A percentile compares a stretch with the other conserved stretches of the same genome.
phyloP scores from a whole-genome alignment of 257 asterid species.

The Cruciata laevipes region DNA sequence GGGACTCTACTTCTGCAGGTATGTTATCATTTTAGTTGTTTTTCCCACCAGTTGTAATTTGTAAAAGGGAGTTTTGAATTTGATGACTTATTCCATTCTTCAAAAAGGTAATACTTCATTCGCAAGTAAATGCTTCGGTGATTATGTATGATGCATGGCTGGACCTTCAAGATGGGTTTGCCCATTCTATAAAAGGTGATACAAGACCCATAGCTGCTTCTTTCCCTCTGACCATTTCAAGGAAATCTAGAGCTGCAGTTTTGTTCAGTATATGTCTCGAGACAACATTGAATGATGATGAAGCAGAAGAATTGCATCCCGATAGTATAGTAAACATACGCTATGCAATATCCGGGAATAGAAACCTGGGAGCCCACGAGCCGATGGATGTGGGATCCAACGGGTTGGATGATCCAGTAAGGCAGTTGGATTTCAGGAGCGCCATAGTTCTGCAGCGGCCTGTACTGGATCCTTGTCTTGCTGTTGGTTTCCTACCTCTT shows the following conservation, averaged over 20 bases:
- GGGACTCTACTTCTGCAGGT: conserved; percentile 98
- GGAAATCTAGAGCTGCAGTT: conserved; percentile 80
- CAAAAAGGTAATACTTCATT: conserved; percentile 69
- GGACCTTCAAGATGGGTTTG: conserved; percentile 92
- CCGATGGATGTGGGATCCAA: conserved; percentile 48
- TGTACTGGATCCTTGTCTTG: conserved; percentile 92
- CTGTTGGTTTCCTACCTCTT: conserved; percentile 95
- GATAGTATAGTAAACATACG: conserved; percentile 66
- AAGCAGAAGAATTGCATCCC: conserved; percentile 32
- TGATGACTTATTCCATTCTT: neutral
- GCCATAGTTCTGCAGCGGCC: conserved; percentile 76
- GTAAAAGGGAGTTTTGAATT: neutral
- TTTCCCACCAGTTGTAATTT: neutral
- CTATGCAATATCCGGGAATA: conserved; percentile 65
- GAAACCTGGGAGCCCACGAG: conserved; percentile 77
- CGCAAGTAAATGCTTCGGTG: conserved; percentile 91
- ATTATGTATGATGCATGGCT: conserved; percentile 79
- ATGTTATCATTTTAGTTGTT: neutral
- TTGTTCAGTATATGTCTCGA: conserved; percentile 66
- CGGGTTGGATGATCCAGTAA: conserved; percentile 33
- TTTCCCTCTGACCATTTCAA: conserved; percentile 75
- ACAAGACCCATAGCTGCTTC: conserved; percentile 67
- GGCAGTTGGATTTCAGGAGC: conserved; percentile 61
- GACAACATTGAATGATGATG: conserved; percentile 35
- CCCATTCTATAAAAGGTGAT: conserved; percentile 63